phyloP scores from a whole-genome alignment of 2,329 filamentous ascomycete species.

The Botryotinia globosa region DNA sequence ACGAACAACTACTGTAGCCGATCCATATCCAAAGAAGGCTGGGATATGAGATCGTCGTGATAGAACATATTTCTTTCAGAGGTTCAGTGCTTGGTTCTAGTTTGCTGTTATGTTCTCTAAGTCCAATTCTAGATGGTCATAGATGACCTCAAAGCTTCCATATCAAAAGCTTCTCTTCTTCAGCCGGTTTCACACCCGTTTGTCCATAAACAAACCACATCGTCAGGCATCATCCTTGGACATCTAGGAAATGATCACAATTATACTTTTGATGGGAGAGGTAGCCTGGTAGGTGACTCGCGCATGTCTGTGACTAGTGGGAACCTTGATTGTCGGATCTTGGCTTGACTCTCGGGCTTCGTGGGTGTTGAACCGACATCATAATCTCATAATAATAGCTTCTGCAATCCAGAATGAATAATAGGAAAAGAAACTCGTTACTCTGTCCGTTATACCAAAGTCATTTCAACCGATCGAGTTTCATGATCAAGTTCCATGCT shows the following conservation, averaged over 20 bases:
- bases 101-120: not conserved
- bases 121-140: not conserved
- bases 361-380: constrained; percentile 23
- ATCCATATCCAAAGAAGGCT: not conserved
- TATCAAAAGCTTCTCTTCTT: not conserved
- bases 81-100: not conserved
- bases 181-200: not conserved
- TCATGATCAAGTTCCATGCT: not conserved
- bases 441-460: not conserved
- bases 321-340: not conserved
- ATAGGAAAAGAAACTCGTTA: not conserved
- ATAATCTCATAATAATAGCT: constrained; percentile 24
- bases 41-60: not conserved
- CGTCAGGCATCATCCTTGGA: not conserved
- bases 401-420: constrained; percentile 20
- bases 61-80: not conserved
- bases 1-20: not conserved
- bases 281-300: constrained; percentile 3
- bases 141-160: not conserved
- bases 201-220: not conserved
- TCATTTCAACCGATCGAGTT: not conserved
- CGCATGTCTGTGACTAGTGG: not conserved
- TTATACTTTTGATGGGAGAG: not conserved
- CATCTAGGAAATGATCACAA: not conserved
- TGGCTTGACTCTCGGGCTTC: constrained; percentile 18